A percentile compares a stretch with the other conserved stretches of the same genome.
Conservation (phyloP, 164 flowering plant species). For the Tetracentron sinense region DNA sequence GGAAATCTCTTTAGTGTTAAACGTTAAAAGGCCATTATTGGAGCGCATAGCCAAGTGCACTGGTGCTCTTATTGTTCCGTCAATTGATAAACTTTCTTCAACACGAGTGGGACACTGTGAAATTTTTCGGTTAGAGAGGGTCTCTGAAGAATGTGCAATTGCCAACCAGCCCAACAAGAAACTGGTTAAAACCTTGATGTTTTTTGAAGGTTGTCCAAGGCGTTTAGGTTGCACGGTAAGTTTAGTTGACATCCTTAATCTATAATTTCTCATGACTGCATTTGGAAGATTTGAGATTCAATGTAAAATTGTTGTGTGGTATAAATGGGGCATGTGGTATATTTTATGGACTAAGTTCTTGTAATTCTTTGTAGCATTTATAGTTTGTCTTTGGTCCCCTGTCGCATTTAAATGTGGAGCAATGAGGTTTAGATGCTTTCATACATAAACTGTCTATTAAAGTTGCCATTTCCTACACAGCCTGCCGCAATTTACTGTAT, state of each 20-base stretch:
- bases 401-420: no score
- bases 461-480: no score
- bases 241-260: background rate
- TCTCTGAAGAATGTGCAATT: constrained; percentile 54
- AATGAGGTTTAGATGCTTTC: background rate
- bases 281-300: background rate
- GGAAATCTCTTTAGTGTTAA: constrained; percentile 90
- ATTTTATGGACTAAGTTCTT: background rate
- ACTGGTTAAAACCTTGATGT: constrained; percentile 82
- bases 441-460: no score
- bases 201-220: constrained; percentile 94
- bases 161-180: constrained; percentile 56
- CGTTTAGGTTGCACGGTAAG: constrained; percentile 98
- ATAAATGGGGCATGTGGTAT: background rate
- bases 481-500: no score
- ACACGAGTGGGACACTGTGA: constrained; percentile 85
- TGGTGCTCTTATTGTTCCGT: constrained; percentile 78
- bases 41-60: constrained; percentile 91
- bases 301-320: background rate
- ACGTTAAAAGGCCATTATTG: constrained; percentile 77
- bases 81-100: constrained; percentile 58
- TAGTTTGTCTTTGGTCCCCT: background rate
- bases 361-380: background rate
- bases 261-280: background rate
- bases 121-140: constrained; percentile 66